Percentiles rank a stretch among this genome's conserved stretches.
Conservation (phyloP, 148 eudicot species). For the Polygonum maritimum region DNA sequence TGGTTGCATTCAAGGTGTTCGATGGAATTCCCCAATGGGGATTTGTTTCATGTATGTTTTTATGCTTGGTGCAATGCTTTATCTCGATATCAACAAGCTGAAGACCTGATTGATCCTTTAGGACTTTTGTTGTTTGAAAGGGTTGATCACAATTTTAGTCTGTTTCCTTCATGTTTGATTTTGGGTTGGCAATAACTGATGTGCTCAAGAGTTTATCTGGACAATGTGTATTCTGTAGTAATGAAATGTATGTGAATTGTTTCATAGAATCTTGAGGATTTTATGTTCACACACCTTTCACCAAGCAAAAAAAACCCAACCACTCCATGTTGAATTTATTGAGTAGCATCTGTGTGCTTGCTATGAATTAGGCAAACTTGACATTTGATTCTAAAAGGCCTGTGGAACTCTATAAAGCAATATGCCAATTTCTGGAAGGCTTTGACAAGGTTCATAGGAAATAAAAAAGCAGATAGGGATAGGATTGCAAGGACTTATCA, state of each 20-base stretch:
- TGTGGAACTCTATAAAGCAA: background rate
- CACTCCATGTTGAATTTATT: background rate
- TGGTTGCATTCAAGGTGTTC: constrained; percentile 1
- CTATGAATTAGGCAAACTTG: background rate
- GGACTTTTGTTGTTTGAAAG: background rate
- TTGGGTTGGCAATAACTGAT: background rate
- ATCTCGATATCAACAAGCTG: background rate
- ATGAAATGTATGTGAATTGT: background rate
- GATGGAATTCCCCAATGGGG: constrained; percentile 4
- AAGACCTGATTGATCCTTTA: background rate
- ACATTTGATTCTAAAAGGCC: background rate
- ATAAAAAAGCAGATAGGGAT: background rate
- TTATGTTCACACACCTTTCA: background rate
- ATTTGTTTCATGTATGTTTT: background rate
- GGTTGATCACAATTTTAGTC: background rate
- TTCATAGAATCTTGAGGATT: background rate
- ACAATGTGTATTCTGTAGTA: background rate
- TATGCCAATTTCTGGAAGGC: background rate
- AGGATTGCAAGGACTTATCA: background rate
- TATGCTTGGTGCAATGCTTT: background rate
- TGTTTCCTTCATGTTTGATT: background rate
- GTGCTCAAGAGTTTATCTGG: background rate
- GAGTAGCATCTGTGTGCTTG: background rate
- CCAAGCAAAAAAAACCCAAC: background rate
- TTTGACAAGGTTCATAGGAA: background rate